These are phyloP conservation scores for Stephania yunnanensis DNA, from an alignment of 164 flowering plant species.

Conservation along the genomic window DNA sequence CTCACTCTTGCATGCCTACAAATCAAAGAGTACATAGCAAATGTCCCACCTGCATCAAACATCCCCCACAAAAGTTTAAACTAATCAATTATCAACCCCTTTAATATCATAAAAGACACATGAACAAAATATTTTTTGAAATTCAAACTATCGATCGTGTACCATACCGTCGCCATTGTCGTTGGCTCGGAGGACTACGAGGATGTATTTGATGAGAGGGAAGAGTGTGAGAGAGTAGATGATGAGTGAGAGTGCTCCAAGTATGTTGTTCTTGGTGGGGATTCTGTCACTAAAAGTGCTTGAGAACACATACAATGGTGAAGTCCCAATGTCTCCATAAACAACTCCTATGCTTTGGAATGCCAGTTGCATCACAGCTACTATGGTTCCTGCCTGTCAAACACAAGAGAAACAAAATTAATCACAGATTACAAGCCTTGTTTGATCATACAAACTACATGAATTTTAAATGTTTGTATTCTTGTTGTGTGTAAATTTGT, in stretches of 20 bases:
- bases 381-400: background rate
- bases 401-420: background rate
- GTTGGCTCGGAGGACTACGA: constrained; percentile 26
- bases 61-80: background rate
- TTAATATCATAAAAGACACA: background rate
- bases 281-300: constrained; percentile 25
- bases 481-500: no score
- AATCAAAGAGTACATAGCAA: constrained; percentile 24
- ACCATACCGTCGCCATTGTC: constrained; percentile 32
- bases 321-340: constrained; percentile 36
- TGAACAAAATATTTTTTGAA: background rate
- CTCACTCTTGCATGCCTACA: constrained; percentile 17
- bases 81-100: background rate
- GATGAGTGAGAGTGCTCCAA: constrained; percentile 30
- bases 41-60: constrained; percentile 19
- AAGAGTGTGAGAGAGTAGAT: constrained; percentile 29
- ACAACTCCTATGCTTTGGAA: constrained; percentile 31
- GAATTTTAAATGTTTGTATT: no score
- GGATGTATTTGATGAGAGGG: constrained; percentile 30
- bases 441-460: background rate
- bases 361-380: constrained; percentile 18
- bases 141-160: background rate
- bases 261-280: constrained; percentile 13
- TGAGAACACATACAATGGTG: constrained; percentile 27
- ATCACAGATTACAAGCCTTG: background rate